These are phyloP conservation scores for Cucumis melo DNA, from an alignment of 306 rosid genomes.

Conservation along the genomic window DNA sequence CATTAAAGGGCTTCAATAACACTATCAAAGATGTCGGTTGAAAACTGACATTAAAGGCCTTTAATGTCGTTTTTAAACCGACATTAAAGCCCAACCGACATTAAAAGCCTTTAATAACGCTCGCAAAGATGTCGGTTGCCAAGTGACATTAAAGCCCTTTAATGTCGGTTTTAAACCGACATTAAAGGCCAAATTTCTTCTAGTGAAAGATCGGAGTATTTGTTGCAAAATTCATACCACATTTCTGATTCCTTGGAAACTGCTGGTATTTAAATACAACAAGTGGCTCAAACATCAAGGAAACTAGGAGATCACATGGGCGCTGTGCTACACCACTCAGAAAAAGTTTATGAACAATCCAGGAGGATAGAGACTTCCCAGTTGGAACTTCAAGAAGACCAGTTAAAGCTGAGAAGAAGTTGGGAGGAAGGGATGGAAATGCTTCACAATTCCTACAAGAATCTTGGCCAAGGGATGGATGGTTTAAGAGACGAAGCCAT, in stretches of 20 bases:
- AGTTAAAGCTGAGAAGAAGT: constrained; percentile 38
- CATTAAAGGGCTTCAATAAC: too few relatives aligned
- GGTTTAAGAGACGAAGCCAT: constrained; percentile 43
- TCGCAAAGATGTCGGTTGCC: too few relatives aligned
- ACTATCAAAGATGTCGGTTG: too few relatives aligned
- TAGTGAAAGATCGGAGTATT: constrained; percentile 28
- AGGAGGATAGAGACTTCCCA: constrained; percentile 45
- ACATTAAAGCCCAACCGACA: too few relatives aligned
- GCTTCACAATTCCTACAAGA: constrained; percentile 43
- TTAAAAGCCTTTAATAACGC: too few relatives aligned
- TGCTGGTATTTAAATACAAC: constrained; percentile 26
- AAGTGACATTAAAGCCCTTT: too few relatives aligned
- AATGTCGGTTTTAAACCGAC: too few relatives aligned
- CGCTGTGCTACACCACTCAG: constrained; percentile 33
- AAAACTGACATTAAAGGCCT: too few relatives aligned
- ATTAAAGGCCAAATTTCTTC: too few relatives aligned
- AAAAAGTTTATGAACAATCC: constrained; percentile 48
- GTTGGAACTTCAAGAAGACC: constrained; percentile 42
- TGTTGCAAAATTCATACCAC: constrained; percentile 35
- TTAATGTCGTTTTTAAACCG: too few relatives aligned
- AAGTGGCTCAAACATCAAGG: constrained; percentile 31
- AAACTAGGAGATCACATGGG: constrained; percentile 40
- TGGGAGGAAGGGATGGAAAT: constrained; percentile 41
- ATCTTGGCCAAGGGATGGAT: constrained; percentile 42
- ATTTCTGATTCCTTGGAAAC: constrained; percentile 34